Percentiles rank a stretch among this genome's conserved stretches.
Conservation (phyloP, 2,329 filamentous ascomycete species). For the Trichoderma cornu-damae region DNA sequence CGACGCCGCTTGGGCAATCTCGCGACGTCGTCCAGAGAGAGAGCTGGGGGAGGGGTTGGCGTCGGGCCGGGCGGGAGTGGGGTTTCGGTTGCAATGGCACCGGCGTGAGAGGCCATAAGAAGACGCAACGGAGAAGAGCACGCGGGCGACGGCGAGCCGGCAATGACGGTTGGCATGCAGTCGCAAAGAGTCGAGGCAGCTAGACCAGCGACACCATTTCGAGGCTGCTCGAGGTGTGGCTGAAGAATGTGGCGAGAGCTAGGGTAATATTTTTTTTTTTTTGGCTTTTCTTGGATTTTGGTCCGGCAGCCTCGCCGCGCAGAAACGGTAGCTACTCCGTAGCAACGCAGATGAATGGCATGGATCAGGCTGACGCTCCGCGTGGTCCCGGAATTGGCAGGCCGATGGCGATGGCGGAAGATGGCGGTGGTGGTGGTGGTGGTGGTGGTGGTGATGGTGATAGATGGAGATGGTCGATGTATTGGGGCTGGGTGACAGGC, state of each 20-base stretch:
- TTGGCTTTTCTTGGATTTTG: neutral
- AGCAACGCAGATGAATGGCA: neutral
- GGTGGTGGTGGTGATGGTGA: constrained; percentile 5
- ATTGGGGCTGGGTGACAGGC: constrained; percentile 16
- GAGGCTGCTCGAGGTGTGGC: constrained; percentile 38
- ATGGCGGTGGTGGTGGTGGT: constrained; percentile 1
- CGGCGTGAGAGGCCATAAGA: constrained; percentile 51
- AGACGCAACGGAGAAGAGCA: neutral
- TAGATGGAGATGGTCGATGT: constrained; percentile 10
- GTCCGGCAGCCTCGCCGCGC: neutral
- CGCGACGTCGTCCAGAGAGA: constrained; percentile 39
- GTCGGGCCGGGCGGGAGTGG: constrained; percentile 38
- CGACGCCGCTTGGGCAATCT: constrained; percentile 43
- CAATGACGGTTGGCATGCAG: constrained; percentile 10
- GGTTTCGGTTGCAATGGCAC: constrained; percentile 48
- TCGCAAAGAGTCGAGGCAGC: constrained; percentile 18
- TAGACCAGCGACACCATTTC: constrained; percentile 34
- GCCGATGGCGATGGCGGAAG: constrained; percentile 8
- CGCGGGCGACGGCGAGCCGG: constrained; percentile 10
- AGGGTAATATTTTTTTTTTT: constrained; percentile 24
- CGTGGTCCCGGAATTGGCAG: constrained; percentile 4
- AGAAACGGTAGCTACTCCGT: neutral
- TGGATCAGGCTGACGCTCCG: constrained; percentile 3
- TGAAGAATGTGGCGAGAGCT: constrained; percentile 43
- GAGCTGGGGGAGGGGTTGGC: constrained; percentile 33